Percentiles rank a stretch among this genome's conserved stretches.
These are phyloP conservation scores for Lachnellula arida DNA, from an alignment of 2,329 filamentous ascomycete species.

Conservation along the genomic window DNA sequence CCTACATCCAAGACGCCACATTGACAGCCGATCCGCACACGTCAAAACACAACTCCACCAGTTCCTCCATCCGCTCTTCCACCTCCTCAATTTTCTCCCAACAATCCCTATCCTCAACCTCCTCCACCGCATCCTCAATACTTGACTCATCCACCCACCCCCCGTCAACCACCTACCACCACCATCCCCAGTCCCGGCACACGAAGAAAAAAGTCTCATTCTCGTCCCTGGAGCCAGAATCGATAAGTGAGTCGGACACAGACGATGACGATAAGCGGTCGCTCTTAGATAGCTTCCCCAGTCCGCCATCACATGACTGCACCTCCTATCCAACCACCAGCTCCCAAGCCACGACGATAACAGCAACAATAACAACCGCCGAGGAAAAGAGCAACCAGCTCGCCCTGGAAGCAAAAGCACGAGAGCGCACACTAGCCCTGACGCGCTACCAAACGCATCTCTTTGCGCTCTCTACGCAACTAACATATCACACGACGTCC, in stretches of 20 bases:
- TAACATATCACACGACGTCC: constrained; percentile 20
- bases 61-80: constrained; percentile 26
- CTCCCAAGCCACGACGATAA: constrained; percentile 1
- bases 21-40: constrained; percentile 17
- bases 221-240: neutral
- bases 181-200: constrained; percentile 2
- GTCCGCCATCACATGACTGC: neutral
- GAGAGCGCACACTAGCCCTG: constrained; percentile 2
- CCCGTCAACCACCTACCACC: neutral
- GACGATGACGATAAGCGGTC: neutral
- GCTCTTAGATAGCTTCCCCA: neutral
- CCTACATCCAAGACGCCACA: constrained; percentile 19
- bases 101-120: constrained; percentile 15
- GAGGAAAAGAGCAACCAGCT: neutral
- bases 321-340: neutral
- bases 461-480: constrained; percentile 14
- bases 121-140: constrained; percentile 13
- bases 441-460: constrained; percentile 19
- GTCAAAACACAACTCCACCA: constrained; percentile 12
- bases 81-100: constrained; percentile 28
- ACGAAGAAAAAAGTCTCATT: constrained; percentile 2
- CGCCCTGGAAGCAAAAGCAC: neutral
- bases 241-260: neutral
- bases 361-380: neutral
- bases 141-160: constrained; percentile 2